A percentile compares a stretch with the other conserved stretches of the same genome.
Conservation (phyloP, 1,139 yeast genomes). For the Diutina pseudorugosa region DNA sequence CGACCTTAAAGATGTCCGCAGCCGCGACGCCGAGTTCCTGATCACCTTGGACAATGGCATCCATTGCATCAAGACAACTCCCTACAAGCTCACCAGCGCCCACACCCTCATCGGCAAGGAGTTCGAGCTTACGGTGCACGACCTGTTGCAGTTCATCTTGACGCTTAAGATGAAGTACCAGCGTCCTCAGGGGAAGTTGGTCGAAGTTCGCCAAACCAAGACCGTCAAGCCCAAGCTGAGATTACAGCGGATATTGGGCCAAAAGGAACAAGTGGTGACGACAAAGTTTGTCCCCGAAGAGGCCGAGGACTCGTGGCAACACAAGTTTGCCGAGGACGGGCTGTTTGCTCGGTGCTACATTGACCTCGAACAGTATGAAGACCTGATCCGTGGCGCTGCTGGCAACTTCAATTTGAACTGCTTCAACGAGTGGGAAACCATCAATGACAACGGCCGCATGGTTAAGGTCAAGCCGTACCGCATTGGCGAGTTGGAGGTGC, state of each 20-base stretch:
- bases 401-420: slow-evolving; percentile 45
- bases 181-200: slow-evolving; percentile 40
- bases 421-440: slow-evolving; percentile 72
- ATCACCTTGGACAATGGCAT: slow-evolving; percentile 81
- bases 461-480: slow-evolving; percentile 22
- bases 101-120: slow-evolving; percentile 56
- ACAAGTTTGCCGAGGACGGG: slow-evolving; percentile 68
- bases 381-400: slow-evolving; percentile 40
- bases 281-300: slow-evolving; percentile 43
- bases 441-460: slow-evolving; percentile 7
- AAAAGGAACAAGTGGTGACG: slow-evolving; percentile 37
- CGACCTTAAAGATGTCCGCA: slow-evolving; percentile 40
- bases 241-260: slow-evolving; percentile 36
- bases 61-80: slow-evolving; percentile 72
- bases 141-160: slow-evolving; percentile 53
- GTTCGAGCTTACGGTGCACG: slow-evolving; percentile 68
- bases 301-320: slow-evolving; percentile 42
- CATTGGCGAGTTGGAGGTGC: slow-evolving; percentile 57
- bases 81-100: slow-evolving; percentile 31
- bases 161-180: slow-evolving; percentile 60
- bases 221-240: slow-evolving; percentile 34
- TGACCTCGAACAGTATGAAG: slow-evolving; percentile 47
- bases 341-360: slow-evolving; percentile 73
- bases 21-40: slow-evolving; percentile 52
- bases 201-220: slow-evolving; percentile 45